Conservation (phyloP, 352 stramenopile species). For the Phytopythium kandeliae region DNA sequence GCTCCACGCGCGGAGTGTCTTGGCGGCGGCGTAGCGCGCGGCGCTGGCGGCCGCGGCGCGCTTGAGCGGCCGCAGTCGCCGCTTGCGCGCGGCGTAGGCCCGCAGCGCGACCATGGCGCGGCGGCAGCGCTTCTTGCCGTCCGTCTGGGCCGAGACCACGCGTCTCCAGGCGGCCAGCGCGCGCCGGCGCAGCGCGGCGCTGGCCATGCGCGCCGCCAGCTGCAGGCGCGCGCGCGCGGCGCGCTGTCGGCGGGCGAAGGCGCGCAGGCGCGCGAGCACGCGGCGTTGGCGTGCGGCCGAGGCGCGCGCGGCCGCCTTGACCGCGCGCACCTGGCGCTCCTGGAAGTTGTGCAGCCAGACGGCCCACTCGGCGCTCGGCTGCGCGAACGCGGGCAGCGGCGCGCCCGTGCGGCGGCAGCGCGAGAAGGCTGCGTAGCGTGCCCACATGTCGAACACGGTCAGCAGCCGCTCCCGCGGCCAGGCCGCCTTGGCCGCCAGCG, state of each 20-base stretch:
- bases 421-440: constrained; percentile 48
- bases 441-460: constrained; percentile 63
- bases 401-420: constrained; percentile 39
- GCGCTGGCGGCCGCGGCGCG: constrained; percentile 12
- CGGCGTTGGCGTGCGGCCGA: constrained; percentile 42
- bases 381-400: constrained; percentile 36
- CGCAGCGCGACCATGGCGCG: constrained; percentile 17
- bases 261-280: constrained; percentile 30
- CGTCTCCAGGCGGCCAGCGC: constrained; percentile 39
- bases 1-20: constrained; percentile 40
- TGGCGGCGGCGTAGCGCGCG: constrained; percentile 13
- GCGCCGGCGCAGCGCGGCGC: constrained; percentile 5
- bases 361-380: constrained; percentile 56
- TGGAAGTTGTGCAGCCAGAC: constrained; percentile 75
- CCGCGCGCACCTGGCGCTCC: constrained; percentile 61
- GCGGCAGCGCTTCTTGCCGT: constrained; percentile 37
- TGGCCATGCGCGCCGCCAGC: not conserved
- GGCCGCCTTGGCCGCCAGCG: constrained; percentile 18
- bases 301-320: constrained; percentile 52
- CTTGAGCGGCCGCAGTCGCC: constrained; percentile 32
- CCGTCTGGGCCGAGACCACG: constrained; percentile 35
- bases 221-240: not conserved
- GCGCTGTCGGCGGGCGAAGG: constrained; percentile 15
- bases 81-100: constrained; percentile 30
- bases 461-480: constrained; percentile 63